A percentile compares a stretch with the other conserved stretches of the same genome.
Evolutionary conservation across 495 filamentous ascomycete genomes (phyloP).

Genomic region (Polyplosphaeria fusca): DNA sequence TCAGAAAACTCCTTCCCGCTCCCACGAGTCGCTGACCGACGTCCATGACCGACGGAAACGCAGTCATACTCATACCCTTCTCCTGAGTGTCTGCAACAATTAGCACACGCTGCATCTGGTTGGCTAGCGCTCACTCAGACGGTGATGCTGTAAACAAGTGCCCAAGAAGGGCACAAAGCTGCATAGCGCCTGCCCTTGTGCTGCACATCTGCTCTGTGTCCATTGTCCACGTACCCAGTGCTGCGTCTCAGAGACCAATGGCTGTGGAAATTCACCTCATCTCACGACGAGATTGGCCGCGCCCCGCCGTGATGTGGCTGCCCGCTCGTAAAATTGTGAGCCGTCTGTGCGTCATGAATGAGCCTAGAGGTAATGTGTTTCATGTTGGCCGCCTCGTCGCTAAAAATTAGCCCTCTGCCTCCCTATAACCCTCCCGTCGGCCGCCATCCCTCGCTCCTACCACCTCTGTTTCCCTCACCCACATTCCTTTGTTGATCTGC

Average conservation of each 20-base stretch:
- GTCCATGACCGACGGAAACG: background rate
- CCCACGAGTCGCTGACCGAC: constrained; percentile 2
- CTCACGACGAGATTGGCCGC: background rate
- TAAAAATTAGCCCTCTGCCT: constrained; percentile 7
- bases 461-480: constrained; percentile 17
- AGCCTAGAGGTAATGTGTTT: constrained; percentile 4
- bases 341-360: background rate
- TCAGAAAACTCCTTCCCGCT: background rate
- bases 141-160: background rate
- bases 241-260: background rate
- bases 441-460: constrained; percentile 1
- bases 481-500: constrained; percentile 34
- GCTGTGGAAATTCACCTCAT: constrained; percentile 4
- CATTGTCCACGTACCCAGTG: background rate
- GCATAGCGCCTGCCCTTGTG: background rate
- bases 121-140: background rate
- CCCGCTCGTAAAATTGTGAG: background rate
- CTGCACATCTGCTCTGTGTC: background rate
- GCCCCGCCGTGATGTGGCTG: background rate
- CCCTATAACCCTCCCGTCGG: constrained; percentile 20
- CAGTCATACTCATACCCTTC: background rate
- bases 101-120: background rate
- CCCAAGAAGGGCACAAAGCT: background rate
- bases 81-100: background rate
- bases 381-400: constrained; percentile 10